Percentiles rank a stretch among this genome's conserved stretches.
Evolutionary conservation across 2,329 filamentous ascomycete genomes (phyloP).

Genomic region (Teratosphaeria nubilosa): DNA sequence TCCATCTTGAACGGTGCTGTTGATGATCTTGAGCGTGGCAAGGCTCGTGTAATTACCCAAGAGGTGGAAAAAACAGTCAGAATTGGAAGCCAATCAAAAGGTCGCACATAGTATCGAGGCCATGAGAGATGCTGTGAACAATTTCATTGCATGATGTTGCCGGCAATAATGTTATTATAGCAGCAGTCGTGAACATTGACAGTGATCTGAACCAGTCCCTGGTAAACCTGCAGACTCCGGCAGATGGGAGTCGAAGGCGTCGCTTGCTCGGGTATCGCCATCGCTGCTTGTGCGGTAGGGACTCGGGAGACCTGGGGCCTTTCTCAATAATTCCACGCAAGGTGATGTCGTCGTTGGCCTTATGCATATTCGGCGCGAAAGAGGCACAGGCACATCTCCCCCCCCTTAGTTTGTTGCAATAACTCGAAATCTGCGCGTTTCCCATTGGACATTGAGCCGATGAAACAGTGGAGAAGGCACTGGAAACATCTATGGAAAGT

Average conservation of each 20-base stretch:
- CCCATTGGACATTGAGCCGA: background rate
- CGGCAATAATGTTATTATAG: no score
- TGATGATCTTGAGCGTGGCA: background rate
- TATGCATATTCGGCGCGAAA: background rate
- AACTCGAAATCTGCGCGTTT: background rate
- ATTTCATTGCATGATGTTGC: no score
- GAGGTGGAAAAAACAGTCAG: background rate
- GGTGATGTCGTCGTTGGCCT: background rate
- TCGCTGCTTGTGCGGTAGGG: no score
- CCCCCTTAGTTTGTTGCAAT: background rate
- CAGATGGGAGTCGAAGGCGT: no score
- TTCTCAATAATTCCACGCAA: background rate
- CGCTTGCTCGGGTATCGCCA: no score
- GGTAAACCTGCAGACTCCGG: no score
- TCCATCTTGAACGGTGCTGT: background rate
- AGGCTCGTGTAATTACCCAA: background rate
- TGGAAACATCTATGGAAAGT: background rate
- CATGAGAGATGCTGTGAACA: no score
- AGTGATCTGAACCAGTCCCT: no score
- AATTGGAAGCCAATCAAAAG: no score
- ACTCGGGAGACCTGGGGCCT: no score
- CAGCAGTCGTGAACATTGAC: no score
- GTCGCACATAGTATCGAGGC: no score
- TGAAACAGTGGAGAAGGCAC: background rate
- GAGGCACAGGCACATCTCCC: background rate